Conservation (phyloP, 768 basidiomycete genomes). For the Megacollybia marginata region DNA sequence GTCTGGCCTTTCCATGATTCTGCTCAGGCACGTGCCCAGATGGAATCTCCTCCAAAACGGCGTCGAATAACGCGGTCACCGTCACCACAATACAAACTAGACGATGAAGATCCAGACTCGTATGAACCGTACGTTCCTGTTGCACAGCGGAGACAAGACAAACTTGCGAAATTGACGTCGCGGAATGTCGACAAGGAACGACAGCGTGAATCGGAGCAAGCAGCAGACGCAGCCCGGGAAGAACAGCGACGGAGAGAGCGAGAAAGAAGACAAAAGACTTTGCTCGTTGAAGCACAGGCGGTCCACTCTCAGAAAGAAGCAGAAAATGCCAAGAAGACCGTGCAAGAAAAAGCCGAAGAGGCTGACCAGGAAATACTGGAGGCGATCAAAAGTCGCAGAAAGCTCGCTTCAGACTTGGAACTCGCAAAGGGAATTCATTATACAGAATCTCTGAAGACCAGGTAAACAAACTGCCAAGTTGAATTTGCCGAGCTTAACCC, state of each 20-base stretch:
- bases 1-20: not conserved
- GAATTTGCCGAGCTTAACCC: slow-evolving; percentile 2
- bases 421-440: slow-evolving; percentile 90
- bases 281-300: slow-evolving; percentile 92
- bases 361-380: slow-evolving; percentile 86
- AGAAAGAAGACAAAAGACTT: slow-evolving; percentile 75
- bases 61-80: slow-evolving; percentile 49
- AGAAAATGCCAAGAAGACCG: slow-evolving; percentile 88
- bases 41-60: slow-evolving; percentile 37
- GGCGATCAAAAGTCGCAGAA: slow-evolving; percentile 85
- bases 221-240: slow-evolving; percentile 68
- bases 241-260: slow-evolving; percentile 71
- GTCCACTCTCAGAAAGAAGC: slow-evolving; percentile 78
- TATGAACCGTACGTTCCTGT: slow-evolving; percentile 89
- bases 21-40: not conserved
- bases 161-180: slow-evolving; percentile 67
- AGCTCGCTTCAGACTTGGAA: slow-evolving; percentile 89
- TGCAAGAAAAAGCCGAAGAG: slow-evolving; percentile 79
- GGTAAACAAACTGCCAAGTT: slow-evolving; percentile 35
- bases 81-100: slow-evolving; percentile 51
- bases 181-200: slow-evolving; percentile 50
- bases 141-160: slow-evolving; percentile 74
- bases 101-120: slow-evolving; percentile 53
- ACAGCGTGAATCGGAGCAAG: slow-evolving; percentile 29
- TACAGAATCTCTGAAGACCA: slow-evolving; percentile 75